phyloP scores from a whole-genome alignment of 2,329 filamentous ascomycete genomes.

The Cladorrhinum sp. region DNA sequence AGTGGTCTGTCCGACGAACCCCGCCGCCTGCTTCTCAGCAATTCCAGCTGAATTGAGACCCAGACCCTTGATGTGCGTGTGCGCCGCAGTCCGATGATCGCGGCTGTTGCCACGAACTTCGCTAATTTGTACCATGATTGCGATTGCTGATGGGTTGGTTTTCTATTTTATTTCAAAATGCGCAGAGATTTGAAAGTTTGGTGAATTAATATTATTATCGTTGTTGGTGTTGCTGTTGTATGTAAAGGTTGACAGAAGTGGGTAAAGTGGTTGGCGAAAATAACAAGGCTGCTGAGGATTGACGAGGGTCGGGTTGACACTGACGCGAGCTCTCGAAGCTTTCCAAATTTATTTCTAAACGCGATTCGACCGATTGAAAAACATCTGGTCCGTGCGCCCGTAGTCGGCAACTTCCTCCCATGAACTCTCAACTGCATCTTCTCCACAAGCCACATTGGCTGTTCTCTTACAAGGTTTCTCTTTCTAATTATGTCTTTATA shows the following conservation, averaged over 20 bases:
- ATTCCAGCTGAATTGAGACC: conserved; percentile 82
- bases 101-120: conserved; percentile 92
- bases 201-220: not conserved
- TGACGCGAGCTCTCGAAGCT: not conserved
- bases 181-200: not conserved
- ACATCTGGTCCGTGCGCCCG: not conserved
- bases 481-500: too few relatives aligned
- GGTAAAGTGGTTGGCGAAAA: not conserved
- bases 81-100: conserved; percentile 92
- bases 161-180: not conserved
- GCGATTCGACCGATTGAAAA: not conserved
- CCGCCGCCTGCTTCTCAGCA: conserved; percentile 73
- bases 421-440: too few relatives aligned
- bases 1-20: conserved; percentile 84
- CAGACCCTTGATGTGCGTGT: conserved; percentile 96
- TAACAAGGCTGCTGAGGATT: not conserved
- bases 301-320: not conserved
- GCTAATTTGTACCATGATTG: conserved; percentile 78
- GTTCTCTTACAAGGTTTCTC: too few relatives aligned
- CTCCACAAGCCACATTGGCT: too few relatives aligned
- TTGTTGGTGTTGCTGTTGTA: not conserved
- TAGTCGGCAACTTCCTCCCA: not conserved
- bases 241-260: not conserved
- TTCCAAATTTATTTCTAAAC: not conserved
- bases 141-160: too few relatives aligned